Evolutionary conservation across 257 asterid genomes (phyloP), one percentile per base, ranked within the genome.

Genomic region (Linaria vulgaris): DNA sequence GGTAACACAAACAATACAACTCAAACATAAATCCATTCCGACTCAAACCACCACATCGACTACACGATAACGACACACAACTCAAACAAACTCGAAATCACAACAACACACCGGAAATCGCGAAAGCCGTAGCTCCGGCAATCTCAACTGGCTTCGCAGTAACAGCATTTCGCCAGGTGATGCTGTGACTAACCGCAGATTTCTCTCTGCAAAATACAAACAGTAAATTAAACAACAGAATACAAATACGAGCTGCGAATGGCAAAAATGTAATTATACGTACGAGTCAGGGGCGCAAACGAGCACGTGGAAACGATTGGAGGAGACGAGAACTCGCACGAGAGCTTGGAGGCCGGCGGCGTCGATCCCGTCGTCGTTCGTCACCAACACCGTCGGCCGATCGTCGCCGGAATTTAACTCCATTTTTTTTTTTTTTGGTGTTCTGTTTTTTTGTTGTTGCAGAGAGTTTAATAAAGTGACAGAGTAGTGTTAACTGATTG

Each of bases 221-320:
- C 41, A 34, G 10, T 34, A 34, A 34, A 7, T 34, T n/a, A n/a
- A n/a, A n/a, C n/a, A n/a, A n/a, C n/a, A n/a, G n/a, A n/a, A n/a
- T n/a, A n/a, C n/a, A n/a, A n/a, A n/a, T n/a, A n/a, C n/a, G n/a
- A n/a, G n/a, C n/a, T n/a, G n/a, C n/a, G n/a, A n/a, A n/a, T n/a
- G n/a, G n/a, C n/a, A n/a, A n/a, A n/a, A n/a, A n/a, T 27, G 3
- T 27, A 27, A 27, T 27, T 27, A 27, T 46, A 53, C 62, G 6
- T 77, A 86, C 96, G 88, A 76, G 64, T 88, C 92, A 51, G 98
- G 96, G 13, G 98, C 98, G 78, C 96, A 87, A 58, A 92, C 97
- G 69, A 85, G 71, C 78, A 89, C 86, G 46, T 71, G 48, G 70
- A 85, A 89, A 54, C 88, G 99, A 69, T 80, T 69, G 55, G 95